Percentiles rank a stretch among this genome's conserved stretches.
phyloP scores from a whole-genome alignment of 1,139 yeast genomes.

The Pneumocystis oryctolagi region DNA sequence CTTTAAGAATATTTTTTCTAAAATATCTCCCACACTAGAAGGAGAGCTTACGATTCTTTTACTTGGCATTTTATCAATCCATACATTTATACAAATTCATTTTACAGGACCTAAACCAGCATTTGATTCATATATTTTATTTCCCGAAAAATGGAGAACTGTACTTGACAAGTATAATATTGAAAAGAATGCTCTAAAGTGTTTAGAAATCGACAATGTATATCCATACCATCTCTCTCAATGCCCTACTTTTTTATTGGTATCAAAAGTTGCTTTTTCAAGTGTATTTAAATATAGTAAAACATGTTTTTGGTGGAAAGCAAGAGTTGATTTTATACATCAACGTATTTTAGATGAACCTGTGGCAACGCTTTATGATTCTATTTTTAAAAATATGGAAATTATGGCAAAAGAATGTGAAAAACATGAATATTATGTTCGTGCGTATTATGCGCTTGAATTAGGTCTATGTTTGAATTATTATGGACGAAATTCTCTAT shows the following conservation, averaged over 20 bases:
- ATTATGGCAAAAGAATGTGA: conserved; percentile 14
- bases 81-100: conserved; percentile 58
- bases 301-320: conserved; percentile 22
- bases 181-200: conserved; percentile 18
- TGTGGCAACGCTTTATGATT: conserved; percentile 21
- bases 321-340: conserved; percentile 24
- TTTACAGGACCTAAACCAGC: conserved; percentile 67
- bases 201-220: conserved; percentile 24
- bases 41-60: background rate
- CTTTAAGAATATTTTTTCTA: background rate
- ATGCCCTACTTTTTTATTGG: conserved; percentile 22
- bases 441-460: conserved; percentile 24
- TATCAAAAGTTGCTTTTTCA: conserved; percentile 19
- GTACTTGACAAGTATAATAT: conserved; percentile 18
- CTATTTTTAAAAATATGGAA: conserved; percentile 18
- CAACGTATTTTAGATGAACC: conserved; percentile 24
- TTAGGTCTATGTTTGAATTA: conserved; percentile 23
- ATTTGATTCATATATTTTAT: conserved; percentile 20
- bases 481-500: conserved; percentile 48
- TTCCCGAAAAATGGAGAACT: conserved; percentile 15
- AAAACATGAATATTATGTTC: conserved; percentile 24
- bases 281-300: conserved; percentile 5
- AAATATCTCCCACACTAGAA: background rate
- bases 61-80: conserved; percentile 35
- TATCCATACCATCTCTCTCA: conserved; percentile 22